Evolutionary conservation across 768 basidiomycete genomes (phyloP), one percentile per base, ranked within the genome.

Genomic region (Macrocybe gigantea): DNA sequence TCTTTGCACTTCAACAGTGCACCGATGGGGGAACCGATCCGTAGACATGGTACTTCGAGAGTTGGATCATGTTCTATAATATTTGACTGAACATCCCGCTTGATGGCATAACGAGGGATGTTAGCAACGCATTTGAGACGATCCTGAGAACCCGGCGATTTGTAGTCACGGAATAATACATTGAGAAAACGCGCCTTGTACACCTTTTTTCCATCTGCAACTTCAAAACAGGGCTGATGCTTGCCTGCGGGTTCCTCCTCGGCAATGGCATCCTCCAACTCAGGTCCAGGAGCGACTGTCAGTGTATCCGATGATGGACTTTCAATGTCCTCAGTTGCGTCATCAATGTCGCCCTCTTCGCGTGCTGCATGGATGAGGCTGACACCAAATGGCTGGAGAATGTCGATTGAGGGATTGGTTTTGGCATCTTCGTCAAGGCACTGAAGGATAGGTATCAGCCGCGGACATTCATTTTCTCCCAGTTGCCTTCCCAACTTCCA

Each of bases 401-500:
- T 51, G 40, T 56, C 48, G 5, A 38, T 41, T 35, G 32, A 32
- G 2, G 31, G 15, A 30, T 32, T 13, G 11, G 40, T 30, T 15
- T 33, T 37, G 22, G 22, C 22, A 22, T 22, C 22, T 22, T 22
- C 22, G 7, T 43, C 39, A 14, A 50, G 11, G 6, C 31, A 30
- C 13, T 47, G 30, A 14, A 50, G 37, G 10, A 45, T 35, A 37
- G 22, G 10, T 15, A 45, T 49, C 22, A 42, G 30, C 15, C 37
- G 50, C 5, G 33, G 45, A 41, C 38, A 56, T 13, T 55, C 53
- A 7, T 48, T n/a, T 36, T 60, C 56, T n/a, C 56, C 49, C 1
- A 53, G 3, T 0, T 47, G 35, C 4, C 58, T 58, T 8, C 67
- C 66, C 6, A 37, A 29, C n/a, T 49, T 56, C 68, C 68, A 69